Base-by-base conservation (phyloP, 345 rosid genomes). In the Kernera saxatilis region DNA sequence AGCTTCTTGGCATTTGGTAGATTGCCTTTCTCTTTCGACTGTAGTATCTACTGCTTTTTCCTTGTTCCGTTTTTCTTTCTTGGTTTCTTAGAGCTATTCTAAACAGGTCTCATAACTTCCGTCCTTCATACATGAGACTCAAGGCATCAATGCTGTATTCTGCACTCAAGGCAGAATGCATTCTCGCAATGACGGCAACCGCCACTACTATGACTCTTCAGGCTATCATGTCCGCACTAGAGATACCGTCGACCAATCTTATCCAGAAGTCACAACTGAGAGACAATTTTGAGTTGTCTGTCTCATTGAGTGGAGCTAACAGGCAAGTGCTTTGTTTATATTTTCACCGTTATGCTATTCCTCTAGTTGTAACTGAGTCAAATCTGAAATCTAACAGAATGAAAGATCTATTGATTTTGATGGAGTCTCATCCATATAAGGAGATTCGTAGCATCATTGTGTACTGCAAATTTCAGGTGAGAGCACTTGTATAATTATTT, bases 111-210 rank as follows among this genome's bases (percentile, higher is more conserved):
- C 97, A 93, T 79, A 93, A 93, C 77, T 93, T 93, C 71, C 91
- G 98, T 62, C 97, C 98, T 64, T 89, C 98, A 62, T 93, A 88
- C 86, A 87, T 87, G 91, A 85, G 97, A 76, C 95, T 94, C 37
- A 86, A 89, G 77, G 99, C 99, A 58, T 87, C 97, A 44, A 77
- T 94, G 67, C 83, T 94, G 65, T 78, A 72, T 69, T 71, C 85
- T 67, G 84, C 69, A 76, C 84, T 91, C 77, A 83, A 75, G 44
- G 82, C 83, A 68, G 75, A 85, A 66, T 86, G 95, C 80, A 79
- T 91, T 83, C 93, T 94, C 52, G 97, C 96, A 59, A 94, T 91
- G 99, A 94, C 97, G 69, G 99, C 99, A 69, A 91, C 99, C 13
- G 97, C 88, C 65, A 94, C 96, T 23, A 49, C 79, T 57, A 82